These are phyloP conservation scores for Hamigera avellanea DNA, from an alignment of 495 filamentous ascomycete species.

Conservation along the genomic window DNA sequence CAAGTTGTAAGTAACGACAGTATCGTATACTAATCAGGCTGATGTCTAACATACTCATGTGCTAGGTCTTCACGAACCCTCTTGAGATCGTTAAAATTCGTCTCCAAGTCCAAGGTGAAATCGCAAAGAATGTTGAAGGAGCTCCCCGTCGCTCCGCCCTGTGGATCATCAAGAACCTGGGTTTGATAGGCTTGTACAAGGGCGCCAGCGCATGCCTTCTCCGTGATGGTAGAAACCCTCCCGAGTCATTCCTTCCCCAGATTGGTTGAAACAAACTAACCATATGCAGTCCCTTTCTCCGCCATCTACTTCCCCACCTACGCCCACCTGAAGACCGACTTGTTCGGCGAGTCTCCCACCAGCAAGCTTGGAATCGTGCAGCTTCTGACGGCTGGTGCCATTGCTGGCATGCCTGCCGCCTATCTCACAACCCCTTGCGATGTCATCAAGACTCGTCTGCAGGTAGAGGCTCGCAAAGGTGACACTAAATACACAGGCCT, in stretches of 20 bases:
- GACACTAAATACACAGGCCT: constrained; percentile 76
- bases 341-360: constrained; percentile 80
- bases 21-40: not conserved
- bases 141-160: constrained; percentile 80
- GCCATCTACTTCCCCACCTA: constrained; percentile 99
- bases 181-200: constrained; percentile 93
- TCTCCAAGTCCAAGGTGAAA: constrained; percentile 92
- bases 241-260: not conserved
- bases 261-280: constrained; percentile 7
- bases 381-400: constrained; percentile 87
- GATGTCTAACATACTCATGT: too few relatives aligned
- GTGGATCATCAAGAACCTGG: constrained; percentile 94
- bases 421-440: constrained; percentile 97
- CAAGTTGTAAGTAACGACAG: constrained; percentile 71
- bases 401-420: constrained; percentile 96
- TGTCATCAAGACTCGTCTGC: constrained; percentile 96
- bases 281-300: constrained; percentile 67
- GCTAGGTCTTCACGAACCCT: constrained; percentile 96
- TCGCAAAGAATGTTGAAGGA: constrained; percentile 78
- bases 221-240: constrained; percentile 51
- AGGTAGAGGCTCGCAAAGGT: constrained; percentile 94
- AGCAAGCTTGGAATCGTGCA: constrained; percentile 89
- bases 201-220: constrained; percentile 93
- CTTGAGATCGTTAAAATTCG: constrained; percentile 99
- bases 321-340: constrained; percentile 82